Evolutionary conservation across 768 basidiomycete species (phyloP), one percentile per base, ranked within the genome.

Genomic region (Amanita muscaria): DNA sequence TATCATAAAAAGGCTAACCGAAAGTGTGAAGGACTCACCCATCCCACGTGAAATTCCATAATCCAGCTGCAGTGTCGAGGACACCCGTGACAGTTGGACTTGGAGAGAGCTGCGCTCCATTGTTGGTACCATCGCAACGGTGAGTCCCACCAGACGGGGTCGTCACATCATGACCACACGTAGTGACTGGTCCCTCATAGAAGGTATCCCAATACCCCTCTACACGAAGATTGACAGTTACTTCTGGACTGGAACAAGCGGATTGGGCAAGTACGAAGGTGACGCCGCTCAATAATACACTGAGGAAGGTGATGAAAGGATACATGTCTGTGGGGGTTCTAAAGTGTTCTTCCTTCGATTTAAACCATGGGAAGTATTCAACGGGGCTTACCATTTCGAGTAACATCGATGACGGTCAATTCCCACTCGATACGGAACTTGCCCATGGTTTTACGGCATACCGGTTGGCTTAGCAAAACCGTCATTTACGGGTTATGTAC

Each of bases 51-150:
- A 74, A 72, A 8, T 51, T 31, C 2, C 52, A 41, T 16, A 37
- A 12, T 12, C 52, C 54, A 2, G 67, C 56, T 10, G 68, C 71
- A 53, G 69, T 66, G 35, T 65, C 70, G 14, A 74, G 59, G 10
- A 72, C 73, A 32, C 62, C 65, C 5, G 65, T 71, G 38, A 61
- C 62, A 0, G 70, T 71, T 8, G 70, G 63, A 3, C 67, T 69
- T 3, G 69, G 65, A 16, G 42, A 40, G 5, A 53, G 55, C 37
- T 70, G 63, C 0, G 47, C 51, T 10, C 55, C 36, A 37, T 62
- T 50, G 47, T 73, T 73, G 11, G 67, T 69, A 8, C 72, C 71
- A 52, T 73, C 66, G 54, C 72, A 73, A 33, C 61, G 66, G 42
- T 65, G 65, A 7, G 54, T 65, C 3, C 63, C 68, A 3, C 67